Evolutionary conservation across 352 stramenopile genomes (phyloP).

Genomic region (Globisporangium barbulae): DNA sequence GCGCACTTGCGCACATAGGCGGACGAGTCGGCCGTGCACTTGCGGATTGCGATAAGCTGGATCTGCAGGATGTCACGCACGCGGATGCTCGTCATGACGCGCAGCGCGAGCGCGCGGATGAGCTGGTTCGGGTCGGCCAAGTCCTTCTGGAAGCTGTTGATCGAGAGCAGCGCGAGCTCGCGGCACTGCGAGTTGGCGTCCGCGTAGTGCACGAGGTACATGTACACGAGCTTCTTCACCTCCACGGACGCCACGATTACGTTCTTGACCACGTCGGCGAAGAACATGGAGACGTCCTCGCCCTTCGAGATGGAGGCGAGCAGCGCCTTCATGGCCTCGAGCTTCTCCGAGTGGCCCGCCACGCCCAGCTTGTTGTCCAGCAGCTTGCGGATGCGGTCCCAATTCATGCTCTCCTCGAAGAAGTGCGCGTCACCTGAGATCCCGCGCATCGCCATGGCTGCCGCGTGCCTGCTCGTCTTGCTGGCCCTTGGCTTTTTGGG

Average conservation of each 20-base stretch:
- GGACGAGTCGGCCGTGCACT: constrained; percentile 89
- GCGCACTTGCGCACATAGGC: constrained; percentile 98
- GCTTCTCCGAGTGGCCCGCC: constrained; percentile 82
- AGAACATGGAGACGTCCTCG: constrained; percentile 97
- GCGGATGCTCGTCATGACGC: constrained; percentile 97
- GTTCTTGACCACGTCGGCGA: constrained; percentile 97
- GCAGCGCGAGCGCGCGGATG: constrained; percentile 91
- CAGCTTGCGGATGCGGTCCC: constrained; percentile 83
- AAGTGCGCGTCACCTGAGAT: constrained; percentile 94
- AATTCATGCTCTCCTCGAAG: constrained; percentile 96
- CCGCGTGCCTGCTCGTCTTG: not conserved
- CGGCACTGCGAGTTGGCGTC: constrained; percentile 94
- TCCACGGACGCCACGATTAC: constrained; percentile 93
- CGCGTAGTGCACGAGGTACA: constrained; percentile 99
- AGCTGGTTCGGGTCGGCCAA: constrained; percentile 94
- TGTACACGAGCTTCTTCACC: constrained; percentile 99
- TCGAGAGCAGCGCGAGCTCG: constrained; percentile 95
- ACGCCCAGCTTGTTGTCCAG: constrained; percentile 89
- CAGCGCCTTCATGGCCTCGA: constrained; percentile 98
- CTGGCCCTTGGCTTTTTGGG: too few species aligned
- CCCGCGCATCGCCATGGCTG: constrained; percentile 43
- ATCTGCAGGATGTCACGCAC: constrained; percentile 99
- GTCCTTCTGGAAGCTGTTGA: constrained; percentile 99
- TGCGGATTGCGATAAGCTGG: constrained; percentile 95
- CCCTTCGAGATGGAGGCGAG: constrained; percentile 97